Percentiles rank a stretch among this genome's conserved stretches.
phyloP scores from a whole-genome alignment of 305 asterid genomes.

The Solanum hybrid region DNA sequence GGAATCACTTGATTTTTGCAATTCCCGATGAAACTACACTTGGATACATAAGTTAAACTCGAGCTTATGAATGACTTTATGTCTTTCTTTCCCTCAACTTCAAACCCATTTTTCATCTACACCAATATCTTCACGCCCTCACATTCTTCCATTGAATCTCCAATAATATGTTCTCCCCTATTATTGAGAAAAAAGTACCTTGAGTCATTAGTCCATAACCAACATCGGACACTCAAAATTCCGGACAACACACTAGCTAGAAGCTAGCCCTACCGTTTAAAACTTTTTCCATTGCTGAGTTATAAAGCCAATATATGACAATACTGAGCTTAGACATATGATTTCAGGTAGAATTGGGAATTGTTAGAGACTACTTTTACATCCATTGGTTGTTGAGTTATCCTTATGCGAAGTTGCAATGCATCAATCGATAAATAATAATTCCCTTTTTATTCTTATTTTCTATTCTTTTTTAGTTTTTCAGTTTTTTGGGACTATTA shows the following conservation, averaged over 20 bases:
- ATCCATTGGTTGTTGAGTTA: not conserved
- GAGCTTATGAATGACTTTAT: not conserved
- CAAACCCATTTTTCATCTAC: not conserved
- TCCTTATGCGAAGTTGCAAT: not conserved
- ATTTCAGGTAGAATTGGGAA: not conserved
- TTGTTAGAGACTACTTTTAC: not conserved
- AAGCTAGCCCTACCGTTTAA: not conserved
- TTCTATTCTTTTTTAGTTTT: not conserved
- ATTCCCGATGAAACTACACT: not conserved
- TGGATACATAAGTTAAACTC: not conserved
- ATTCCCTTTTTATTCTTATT: not conserved
- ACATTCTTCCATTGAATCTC: no score
- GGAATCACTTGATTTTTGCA: not conserved
- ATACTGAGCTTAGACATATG: not conserved
- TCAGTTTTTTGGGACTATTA: no score
- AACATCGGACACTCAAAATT: not conserved
- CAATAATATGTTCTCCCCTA: not conserved
- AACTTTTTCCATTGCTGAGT: not conserved
- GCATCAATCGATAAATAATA: not conserved
- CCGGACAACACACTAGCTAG: not conserved
- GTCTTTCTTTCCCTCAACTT: not conserved
- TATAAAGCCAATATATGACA: not conserved
- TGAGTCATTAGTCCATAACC: not conserved
- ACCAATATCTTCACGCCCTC: not conserved
- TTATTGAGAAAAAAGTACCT: not conserved